phyloP scores from a whole-genome alignment of 305 asterid species.

The Fraxinus velutina region DNA sequence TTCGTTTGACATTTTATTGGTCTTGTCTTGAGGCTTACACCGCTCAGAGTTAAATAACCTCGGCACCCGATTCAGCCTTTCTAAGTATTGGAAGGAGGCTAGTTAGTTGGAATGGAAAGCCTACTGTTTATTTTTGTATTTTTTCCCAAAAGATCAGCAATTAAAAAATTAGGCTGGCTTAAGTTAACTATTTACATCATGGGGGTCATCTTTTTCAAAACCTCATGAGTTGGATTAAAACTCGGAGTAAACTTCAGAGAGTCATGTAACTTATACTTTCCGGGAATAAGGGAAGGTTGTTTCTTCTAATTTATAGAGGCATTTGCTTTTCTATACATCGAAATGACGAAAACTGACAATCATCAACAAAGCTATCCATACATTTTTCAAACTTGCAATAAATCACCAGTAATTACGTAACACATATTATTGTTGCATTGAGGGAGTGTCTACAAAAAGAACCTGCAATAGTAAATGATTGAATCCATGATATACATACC shows the following conservation, averaged over 20 bases:
- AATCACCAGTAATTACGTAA: neutral
- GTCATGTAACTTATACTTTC: neutral
- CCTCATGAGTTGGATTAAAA: neutral
- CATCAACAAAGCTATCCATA: slow-evolving; percentile 1
- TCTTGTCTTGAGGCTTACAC: neutral
- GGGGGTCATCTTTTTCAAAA: neutral
- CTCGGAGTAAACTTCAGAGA: neutral
- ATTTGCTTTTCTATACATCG: neutral
- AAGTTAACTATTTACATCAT: neutral
- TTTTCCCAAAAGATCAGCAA: neutral
- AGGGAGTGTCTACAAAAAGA: neutral
- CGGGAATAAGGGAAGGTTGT: neutral
- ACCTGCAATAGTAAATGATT: neutral
- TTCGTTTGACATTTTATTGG: neutral
- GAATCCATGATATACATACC: slow-evolving; percentile 44
- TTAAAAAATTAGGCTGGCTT: neutral
- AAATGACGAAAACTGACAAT: slow-evolving; percentile 1
- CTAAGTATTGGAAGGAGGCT: neutral
- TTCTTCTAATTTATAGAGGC: neutral
- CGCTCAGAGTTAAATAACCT: neutral
- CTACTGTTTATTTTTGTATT: neutral
- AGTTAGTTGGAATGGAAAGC: neutral
- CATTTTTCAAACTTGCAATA: neutral
- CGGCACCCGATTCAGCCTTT: neutral
- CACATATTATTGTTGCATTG: neutral